phyloP scores from a whole-genome alignment of 2,329 filamentous ascomycete species.

The Uncinocarpus reesii region DNA sequence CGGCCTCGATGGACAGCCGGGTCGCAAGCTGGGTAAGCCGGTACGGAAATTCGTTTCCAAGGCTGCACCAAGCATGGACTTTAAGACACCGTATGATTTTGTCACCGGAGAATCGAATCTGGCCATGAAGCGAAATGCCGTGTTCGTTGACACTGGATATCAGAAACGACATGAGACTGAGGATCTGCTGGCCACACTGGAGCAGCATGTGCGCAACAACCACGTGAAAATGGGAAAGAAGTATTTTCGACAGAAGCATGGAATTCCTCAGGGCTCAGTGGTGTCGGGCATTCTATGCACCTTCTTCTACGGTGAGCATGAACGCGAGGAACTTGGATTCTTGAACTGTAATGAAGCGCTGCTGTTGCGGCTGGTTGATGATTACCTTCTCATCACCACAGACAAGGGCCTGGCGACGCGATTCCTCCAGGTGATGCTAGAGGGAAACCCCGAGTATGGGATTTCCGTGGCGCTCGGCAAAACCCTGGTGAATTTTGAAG shows the following conservation, averaged over 20 bases:
- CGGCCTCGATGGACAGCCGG: conserved; percentile 8
- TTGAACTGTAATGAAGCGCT: conserved; percentile 51
- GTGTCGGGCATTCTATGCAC: conserved; percentile 82
- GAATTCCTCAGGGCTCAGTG: conserved; percentile 88
- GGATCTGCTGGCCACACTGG: conserved; percentile 58
- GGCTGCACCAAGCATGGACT: conserved; percentile 39
- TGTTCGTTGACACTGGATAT: conserved; percentile 64
- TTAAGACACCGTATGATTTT: conserved; percentile 38
- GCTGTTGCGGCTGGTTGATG: conserved; percentile 75
- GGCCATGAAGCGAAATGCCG: conserved; percentile 45
- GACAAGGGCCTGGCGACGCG: conserved; percentile 53
- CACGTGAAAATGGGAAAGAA: conserved; percentile 80
- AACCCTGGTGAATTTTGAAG: conserved; percentile 73
- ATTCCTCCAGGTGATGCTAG: conserved; percentile 73
- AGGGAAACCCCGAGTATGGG: conserved; percentile 67
- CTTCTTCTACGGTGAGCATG: conserved; percentile 88
- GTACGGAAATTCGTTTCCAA: conserved; percentile 43
- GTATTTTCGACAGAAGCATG: conserved; percentile 74
- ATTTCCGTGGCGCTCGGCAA: conserved; percentile 67
- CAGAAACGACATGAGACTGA: conserved; percentile 48
- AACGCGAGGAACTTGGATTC: conserved; percentile 59
- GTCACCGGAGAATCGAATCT: conserved; percentile 28
- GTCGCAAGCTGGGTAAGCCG: conserved; percentile 21
- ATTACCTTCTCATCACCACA: conserved; percentile 80
- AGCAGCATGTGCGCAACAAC: conserved; percentile 73